Evolutionary conservation across 768 basidiomycete genomes (phyloP), one percentile per base, ranked within the genome.

Genomic region (Exidia glandulosa): DNA sequence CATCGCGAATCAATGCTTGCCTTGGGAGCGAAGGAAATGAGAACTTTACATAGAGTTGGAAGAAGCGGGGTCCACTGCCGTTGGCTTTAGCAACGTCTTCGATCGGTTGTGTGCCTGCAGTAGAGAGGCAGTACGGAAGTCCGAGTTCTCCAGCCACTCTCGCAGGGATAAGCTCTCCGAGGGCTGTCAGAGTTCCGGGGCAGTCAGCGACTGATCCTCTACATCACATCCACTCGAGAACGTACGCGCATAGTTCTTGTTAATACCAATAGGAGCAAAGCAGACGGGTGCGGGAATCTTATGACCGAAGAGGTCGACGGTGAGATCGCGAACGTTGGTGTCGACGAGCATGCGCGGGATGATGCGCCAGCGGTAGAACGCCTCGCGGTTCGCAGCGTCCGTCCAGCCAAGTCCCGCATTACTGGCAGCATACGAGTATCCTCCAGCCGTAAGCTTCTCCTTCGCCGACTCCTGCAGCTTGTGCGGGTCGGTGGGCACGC

Each of bases 261-360:
- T 82, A 61, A 81, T 78, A 2, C 83, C 81, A 47, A 85, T 76
- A 0, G 82, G 81, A 0, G 80, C 82, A 60, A 84, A 75, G 25
- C 79, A 68, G 37, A 84, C 71, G 0, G 83, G 82, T 0, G 77
- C 79, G 5, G 77, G 76, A 56, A 81, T 77, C 33, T 61, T 71
- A 65, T 74, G 80, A 12, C 73, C 81, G 65, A 78, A 82, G 54
- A 77, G 68, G 14, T 74, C 74, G 1, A 71, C 75, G 19, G 72
- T 76, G 7, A 82, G 68, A 62, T 79, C 76, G n/a, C 80, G 74
- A 0, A 71, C 73, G 61, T 73, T 77, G 0, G 75, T 77, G 63
- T 83, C 77, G 9, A 80, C 77, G n/a, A 83, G 75, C 73, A 81
- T 73, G 12, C 79, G 75, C 9, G 82, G 82, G 25, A 84, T 69